Base-by-base conservation (phyloP, 1,284 basidiomycete species). In the Stygiomarasmius scandens region DNA sequence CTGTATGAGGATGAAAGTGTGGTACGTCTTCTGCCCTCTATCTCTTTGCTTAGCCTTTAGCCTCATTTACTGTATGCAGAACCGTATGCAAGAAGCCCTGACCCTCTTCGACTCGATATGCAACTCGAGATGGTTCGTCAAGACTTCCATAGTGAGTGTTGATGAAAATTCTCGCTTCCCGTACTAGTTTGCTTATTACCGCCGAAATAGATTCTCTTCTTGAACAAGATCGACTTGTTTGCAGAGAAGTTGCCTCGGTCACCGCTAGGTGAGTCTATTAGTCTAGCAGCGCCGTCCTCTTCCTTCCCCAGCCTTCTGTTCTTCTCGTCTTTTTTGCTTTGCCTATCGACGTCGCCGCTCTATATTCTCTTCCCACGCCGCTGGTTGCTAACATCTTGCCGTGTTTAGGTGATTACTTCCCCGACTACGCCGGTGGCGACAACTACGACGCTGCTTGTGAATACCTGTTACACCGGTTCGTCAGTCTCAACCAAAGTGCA, bases 151-250 rank as follows among this genome's bases (percentile, higher is more conserved):
- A 64, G 89, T 92, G 70, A 66, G 86, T 76, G 23, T 10, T 2
- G 25, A 20, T 24, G 14, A 11, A 3, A 36, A 47, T 16, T 19
- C 10, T 16, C 11, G 56, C 20, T 51, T 58, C 20, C 44, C 23
- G 20, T 25, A 41, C 11, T 23, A 38, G 20, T 57, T 56, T 54
- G 22, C 52, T 44, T 19, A 41, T 19, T 44, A 36, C 29, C 45
- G 53, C 50, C 14, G 54, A 32, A 32, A 16, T 57, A 91, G 89
- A 93, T 93, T 64, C 76, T 93, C 49, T 95, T 95, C 86, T 75
- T 95, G 64, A 95, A 96, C 84, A 96, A 96, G 85, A 97, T 97
- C 70, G 96, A 98, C 75, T 77, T 98, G 55, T 98, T 99, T 77
- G 89, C 92, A 14, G 93, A 95, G 72, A 98, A 98, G 73, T 82